These are phyloP conservation scores for Coccomyxa sp. DNA, from an alignment of 139 green algal genomes.

Conservation along the genomic window DNA sequence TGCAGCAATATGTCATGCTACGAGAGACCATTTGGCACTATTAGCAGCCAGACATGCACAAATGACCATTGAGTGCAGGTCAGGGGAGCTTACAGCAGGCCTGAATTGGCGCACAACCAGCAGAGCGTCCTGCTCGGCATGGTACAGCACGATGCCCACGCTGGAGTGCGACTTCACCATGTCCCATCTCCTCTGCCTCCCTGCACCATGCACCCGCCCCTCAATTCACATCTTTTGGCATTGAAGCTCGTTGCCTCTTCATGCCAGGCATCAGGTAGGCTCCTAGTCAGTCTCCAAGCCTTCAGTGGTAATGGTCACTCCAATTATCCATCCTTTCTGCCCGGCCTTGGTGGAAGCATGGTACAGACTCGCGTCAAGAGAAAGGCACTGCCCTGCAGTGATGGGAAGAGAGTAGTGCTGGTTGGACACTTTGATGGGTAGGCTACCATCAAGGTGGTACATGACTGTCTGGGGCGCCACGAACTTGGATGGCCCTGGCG, in stretches of 20 bases:
- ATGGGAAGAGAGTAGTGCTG: no score
- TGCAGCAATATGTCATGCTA: constrained; percentile 25
- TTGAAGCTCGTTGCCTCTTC: no score
- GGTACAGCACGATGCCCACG: constrained; percentile 76
- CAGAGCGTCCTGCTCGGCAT: constrained; percentile 35
- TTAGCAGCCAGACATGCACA: no score
- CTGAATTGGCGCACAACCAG: constrained; percentile 81
- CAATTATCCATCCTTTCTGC: no score
- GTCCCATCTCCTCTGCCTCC: constrained; percentile 61
- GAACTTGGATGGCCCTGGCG: constrained; percentile 32
- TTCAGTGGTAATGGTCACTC: no score
- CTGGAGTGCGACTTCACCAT: constrained; percentile 64
- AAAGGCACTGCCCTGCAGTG: no score
- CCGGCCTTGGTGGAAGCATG: no score
- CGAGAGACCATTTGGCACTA: constrained; percentile 5
- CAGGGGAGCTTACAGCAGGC: constrained; percentile 66
- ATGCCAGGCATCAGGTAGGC: no score
- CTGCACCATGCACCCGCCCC: constrained; percentile 7
- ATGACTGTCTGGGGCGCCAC: constrained; percentile 46
- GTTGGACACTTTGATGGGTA: no score
- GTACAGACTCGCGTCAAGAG: no score
- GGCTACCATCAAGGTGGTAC: constrained; percentile 58
- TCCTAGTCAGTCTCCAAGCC: no score
- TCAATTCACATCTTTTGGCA: background rate
- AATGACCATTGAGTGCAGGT: no score